A percentile compares a stretch with the other conserved stretches of the same genome.
phyloP scores from a whole-genome alignment of 2,329 filamentous ascomycete species.

The Knufia fluminis region DNA sequence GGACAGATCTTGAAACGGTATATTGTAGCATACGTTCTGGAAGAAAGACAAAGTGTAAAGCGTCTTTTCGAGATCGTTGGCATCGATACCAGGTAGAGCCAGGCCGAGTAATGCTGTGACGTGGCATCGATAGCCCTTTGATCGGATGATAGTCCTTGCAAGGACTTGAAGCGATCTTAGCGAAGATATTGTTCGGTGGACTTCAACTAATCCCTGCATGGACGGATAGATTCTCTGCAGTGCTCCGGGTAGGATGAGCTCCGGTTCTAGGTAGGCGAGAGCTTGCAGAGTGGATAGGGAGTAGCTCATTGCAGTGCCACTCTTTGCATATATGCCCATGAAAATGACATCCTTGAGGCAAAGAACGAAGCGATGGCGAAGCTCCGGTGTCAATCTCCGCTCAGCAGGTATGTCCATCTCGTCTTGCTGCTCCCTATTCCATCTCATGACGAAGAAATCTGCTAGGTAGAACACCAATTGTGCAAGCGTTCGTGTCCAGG shows the following conservation, averaged over 20 bases:
- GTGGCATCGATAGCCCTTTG: slow-evolving; percentile 94
- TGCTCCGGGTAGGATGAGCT: slow-evolving; percentile 83
- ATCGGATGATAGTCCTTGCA: slow-evolving; percentile 79
- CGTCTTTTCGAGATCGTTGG: slow-evolving; percentile 95
- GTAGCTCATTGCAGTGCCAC: slow-evolving; percentile 80
- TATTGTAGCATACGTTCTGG: slow-evolving; percentile 90
- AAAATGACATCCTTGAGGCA: slow-evolving; percentile 88
- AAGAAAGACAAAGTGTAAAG: slow-evolving; percentile 91
- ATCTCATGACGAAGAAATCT: slow-evolving; percentile 93
- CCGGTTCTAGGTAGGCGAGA: slow-evolving; percentile 80
- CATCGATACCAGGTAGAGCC: slow-evolving; percentile 88
- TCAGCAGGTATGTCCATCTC: slow-evolving; percentile 80
- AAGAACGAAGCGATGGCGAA: slow-evolving; percentile 83
- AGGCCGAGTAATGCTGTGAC: slow-evolving; percentile 89
- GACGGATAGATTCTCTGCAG: slow-evolving; percentile 94
- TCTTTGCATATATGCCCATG: slow-evolving; percentile 97
- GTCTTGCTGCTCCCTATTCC: slow-evolving; percentile 88
- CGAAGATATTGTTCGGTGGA: slow-evolving; percentile 90
- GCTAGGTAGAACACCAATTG: slow-evolving; percentile 87
- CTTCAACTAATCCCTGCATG: slow-evolving; percentile 91
- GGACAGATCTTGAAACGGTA: slow-evolving; percentile 78
- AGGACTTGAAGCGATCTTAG: slow-evolving; percentile 86
- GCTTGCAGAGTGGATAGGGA: slow-evolving; percentile 85
- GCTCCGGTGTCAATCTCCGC: slow-evolving; percentile 64
- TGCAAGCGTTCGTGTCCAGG: slow-evolving; percentile 81